Conservation (phyloP, 2,329 filamentous ascomycete genomes). For the Aspergillus oerlinghausenensis region DNA sequence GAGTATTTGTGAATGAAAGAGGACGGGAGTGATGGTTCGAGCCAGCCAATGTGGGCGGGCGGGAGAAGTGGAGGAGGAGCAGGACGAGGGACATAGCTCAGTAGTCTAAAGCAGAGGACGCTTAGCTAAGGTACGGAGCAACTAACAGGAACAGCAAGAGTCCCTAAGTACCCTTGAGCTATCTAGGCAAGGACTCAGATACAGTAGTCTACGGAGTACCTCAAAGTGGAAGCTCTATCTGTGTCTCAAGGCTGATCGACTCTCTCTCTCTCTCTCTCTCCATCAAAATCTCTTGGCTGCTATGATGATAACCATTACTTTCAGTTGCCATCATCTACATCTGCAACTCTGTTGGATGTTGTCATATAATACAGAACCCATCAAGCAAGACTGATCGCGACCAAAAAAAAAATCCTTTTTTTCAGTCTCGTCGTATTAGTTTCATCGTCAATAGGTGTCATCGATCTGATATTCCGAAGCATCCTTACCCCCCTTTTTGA, state of each 20-base stretch:
- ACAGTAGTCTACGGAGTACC: too few species aligned
- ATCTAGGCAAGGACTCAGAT: neutral
- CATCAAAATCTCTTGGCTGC: neutral
- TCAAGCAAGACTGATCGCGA: neutral
- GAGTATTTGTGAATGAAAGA: slow-evolving; percentile 3
- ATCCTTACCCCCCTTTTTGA: neutral
- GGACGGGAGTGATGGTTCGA: slow-evolving; percentile 6
- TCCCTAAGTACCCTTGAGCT: neutral
- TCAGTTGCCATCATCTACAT: neutral
- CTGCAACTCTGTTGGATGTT: neutral
- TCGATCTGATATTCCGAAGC: neutral
- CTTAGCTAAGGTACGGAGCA: neutral
- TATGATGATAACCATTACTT: neutral
- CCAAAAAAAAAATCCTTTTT: neutral
- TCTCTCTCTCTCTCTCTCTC: too few species aligned
- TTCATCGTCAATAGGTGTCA: neutral
- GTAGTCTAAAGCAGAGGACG: neutral
- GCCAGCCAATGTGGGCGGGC: slow-evolving; percentile 23
- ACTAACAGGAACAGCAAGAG: neutral
- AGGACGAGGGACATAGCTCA: slow-evolving; percentile 2
- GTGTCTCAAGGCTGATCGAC: too few species aligned
- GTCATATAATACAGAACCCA: neutral
- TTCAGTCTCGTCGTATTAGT: neutral
- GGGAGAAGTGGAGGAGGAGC: slow-evolving; percentile 23
- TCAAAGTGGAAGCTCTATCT: neutral